Conservation (phyloP, 2,329 filamentous ascomycete species). For the Colletotrichum abscissum region DNA sequence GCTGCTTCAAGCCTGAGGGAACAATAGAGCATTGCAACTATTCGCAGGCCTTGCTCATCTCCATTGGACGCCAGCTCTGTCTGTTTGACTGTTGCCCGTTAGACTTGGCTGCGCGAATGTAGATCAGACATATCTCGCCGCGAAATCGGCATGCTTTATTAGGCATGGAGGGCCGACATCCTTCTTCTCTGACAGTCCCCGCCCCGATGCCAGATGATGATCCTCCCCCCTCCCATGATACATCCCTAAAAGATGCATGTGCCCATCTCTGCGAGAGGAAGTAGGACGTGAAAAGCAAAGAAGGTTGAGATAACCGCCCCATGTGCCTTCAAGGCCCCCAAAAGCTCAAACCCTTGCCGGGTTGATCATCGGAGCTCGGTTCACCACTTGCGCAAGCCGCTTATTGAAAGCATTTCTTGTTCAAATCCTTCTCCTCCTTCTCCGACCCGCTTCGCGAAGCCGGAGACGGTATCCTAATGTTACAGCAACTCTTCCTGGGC, state of each 20-base stretch:
- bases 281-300: background rate
- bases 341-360: background rate
- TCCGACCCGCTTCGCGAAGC: conserved; percentile 3
- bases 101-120: background rate
- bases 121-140: conserved; percentile 6
- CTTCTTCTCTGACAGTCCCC: background rate
- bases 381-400: conserved; percentile 10
- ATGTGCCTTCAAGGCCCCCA: background rate
- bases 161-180: background rate
- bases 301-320: conserved; percentile 22
- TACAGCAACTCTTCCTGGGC: conserved; percentile 6
- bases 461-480: conserved; percentile 2
- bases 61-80: background rate
- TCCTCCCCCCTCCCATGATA: background rate
- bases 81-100: background rate
- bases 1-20: background rate
- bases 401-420: background rate
- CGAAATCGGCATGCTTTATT: background rate
- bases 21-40: background rate
- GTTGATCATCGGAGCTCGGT: conserved; percentile 19
- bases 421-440: background rate
- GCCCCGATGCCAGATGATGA: background rate
- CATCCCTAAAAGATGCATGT: background rate
- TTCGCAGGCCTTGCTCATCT: background rate
- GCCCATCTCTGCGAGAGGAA: conserved; percentile 2